Evolutionary conservation across 2,329 filamentous ascomycete genomes (phyloP).

Genomic region (Fusarium palustre): DNA sequence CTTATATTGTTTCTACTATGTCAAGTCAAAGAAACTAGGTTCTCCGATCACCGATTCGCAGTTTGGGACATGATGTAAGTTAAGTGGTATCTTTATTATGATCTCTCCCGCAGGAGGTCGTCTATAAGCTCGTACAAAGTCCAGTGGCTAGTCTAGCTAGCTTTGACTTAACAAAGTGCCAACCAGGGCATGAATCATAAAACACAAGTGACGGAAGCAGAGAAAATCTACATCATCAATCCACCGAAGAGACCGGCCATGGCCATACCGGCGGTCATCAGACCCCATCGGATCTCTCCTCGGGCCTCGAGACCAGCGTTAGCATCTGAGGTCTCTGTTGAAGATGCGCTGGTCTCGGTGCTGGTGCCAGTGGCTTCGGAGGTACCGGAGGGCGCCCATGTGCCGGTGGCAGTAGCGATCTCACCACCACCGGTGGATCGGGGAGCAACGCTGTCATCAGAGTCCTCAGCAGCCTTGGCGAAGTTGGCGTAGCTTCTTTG

Average conservation of each 20-base stretch:
- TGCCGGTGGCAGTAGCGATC: conserved; percentile 29
- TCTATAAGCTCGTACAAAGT: conserved; percentile 19
- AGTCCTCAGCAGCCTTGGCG: conserved; percentile 28
- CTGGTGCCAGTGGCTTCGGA: conserved; percentile 20
- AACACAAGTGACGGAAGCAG: conserved; percentile 6
- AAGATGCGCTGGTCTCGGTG: conserved; percentile 21
- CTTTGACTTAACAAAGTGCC: conserved; percentile 21
- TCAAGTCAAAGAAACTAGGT: not conserved
- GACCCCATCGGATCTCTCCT: conserved; percentile 45
- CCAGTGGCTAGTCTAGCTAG: conserved; percentile 27
- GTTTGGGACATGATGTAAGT: not conserved
- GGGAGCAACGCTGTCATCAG: conserved; percentile 34
- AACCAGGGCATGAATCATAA: conserved; percentile 25
- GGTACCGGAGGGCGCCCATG: conserved; percentile 26
- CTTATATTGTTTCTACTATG: not conserved
- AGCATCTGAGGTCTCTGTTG: conserved; percentile 14
- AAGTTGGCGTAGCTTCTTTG: conserved; percentile 29
- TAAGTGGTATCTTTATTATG: conserved; percentile 13
- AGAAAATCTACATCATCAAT: conserved; percentile 35
- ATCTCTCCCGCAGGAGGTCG: conserved; percentile 10
- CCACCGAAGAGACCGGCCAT: conserved; percentile 42
- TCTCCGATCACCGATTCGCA: no score
- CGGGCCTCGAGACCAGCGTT: conserved; percentile 34
- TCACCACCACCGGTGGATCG: conserved; percentile 37
- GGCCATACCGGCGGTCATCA: conserved; percentile 39